Conservation (phyloP, 1,139 yeast genomes). For the Fermentozyma sake region DNA sequence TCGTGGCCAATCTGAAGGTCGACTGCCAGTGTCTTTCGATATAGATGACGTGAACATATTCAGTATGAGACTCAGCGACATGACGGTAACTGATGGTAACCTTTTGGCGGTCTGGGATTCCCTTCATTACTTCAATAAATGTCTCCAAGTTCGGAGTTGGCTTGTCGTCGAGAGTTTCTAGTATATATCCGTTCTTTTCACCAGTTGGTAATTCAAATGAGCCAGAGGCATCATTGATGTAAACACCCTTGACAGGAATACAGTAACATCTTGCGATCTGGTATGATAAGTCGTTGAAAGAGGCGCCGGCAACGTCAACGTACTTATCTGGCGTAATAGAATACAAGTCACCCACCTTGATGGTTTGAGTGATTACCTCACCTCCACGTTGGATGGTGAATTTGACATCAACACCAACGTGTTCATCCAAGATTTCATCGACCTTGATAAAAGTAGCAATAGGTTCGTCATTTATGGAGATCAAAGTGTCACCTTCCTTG, state of each 20-base stretch:
- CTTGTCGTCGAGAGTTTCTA: constrained; percentile 72
- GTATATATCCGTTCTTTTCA: constrained; percentile 63
- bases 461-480: constrained; percentile 63
- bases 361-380: constrained; percentile 43
- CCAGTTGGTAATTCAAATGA: constrained; percentile 63
- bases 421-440: constrained; percentile 78
- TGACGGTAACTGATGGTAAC: constrained; percentile 74
- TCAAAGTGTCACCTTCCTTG: constrained; percentile 81
- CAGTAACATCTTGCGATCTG: constrained; percentile 86
- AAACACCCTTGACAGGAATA: constrained; percentile 81
- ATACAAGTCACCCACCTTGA: constrained; percentile 72
- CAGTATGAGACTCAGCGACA: constrained; percentile 75
- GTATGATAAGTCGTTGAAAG: constrained; percentile 79
- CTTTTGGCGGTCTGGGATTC: constrained; percentile 71
- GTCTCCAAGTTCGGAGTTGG: constrained; percentile 71
- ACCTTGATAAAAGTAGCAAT: constrained; percentile 72
- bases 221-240: constrained; percentile 72
- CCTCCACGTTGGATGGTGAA: constrained; percentile 74
- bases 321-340: constrained; percentile 76
- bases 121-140: constrained; percentile 73
- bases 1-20: constrained; percentile 63
- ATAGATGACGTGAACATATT: constrained; percentile 56
- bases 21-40: constrained; percentile 86
- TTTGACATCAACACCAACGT: constrained; percentile 56
- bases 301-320: constrained; percentile 82